These are phyloP conservation scores for Bipolaris bicolor DNA, from an alignment of 2,329 filamentous ascomycete genomes.

Conservation along the genomic window DNA sequence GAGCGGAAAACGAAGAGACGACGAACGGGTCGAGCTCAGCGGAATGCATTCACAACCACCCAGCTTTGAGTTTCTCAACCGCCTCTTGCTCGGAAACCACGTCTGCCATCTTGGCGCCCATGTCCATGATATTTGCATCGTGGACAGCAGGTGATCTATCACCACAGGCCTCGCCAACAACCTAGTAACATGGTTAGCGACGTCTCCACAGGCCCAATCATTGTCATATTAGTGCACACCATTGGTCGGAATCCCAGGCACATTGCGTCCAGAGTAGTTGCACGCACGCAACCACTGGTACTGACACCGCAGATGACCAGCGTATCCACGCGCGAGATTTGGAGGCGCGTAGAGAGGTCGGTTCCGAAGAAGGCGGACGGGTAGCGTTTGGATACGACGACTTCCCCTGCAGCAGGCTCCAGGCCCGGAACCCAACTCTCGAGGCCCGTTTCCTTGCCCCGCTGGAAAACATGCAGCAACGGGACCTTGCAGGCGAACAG, in stretches of 20 bases:
- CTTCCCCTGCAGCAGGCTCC: constrained; percentile 44
- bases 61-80: constrained; percentile 46
- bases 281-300: constrained; percentile 56
- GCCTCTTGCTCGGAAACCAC: constrained; percentile 54
- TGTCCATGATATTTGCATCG: constrained; percentile 54
- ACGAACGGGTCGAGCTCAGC: not conserved
- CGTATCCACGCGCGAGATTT: constrained; percentile 51
- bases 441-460: constrained; percentile 50
- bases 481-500: constrained; percentile 54
- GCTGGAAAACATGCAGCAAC: constrained; percentile 51
- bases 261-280: constrained; percentile 55
- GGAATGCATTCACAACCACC: constrained; percentile 38
- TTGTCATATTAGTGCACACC: constrained; percentile 38
- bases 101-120: constrained; percentile 57
- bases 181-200: constrained; percentile 31
- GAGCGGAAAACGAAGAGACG: not conserved
- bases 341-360: constrained; percentile 50
- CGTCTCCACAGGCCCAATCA: constrained; percentile 10
- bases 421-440: constrained; percentile 50
- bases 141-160: constrained; percentile 55
- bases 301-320: constrained; percentile 57
- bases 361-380: constrained; percentile 57
- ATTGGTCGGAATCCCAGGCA: constrained; percentile 54
- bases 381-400: constrained; percentile 53
- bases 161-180: constrained; percentile 56